Conservation (phyloP, 2,329 filamentous ascomycete species). For the Botrytis deweyae region DNA sequence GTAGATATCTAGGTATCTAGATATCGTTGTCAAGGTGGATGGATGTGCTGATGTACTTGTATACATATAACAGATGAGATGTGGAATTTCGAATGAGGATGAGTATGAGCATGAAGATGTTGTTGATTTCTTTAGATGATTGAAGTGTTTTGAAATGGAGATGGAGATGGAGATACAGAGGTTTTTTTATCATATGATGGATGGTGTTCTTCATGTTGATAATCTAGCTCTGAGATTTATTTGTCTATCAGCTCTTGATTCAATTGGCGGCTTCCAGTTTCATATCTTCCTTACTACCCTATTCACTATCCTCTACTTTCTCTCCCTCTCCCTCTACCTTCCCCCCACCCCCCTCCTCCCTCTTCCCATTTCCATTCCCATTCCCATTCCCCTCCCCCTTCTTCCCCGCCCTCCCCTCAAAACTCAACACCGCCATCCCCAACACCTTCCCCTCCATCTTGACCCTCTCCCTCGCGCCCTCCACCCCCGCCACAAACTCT, state of each 20-base stretch:
- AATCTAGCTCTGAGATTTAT: background rate
- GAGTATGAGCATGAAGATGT: no score
- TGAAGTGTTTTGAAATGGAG: background rate
- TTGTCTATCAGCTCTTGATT: background rate
- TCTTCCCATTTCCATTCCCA: background rate
- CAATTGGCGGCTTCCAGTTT: background rate
- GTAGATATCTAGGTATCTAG: no score
- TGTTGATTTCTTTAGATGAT: background rate
- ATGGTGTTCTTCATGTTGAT: background rate
- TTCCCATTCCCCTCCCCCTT: background rate
- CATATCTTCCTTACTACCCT: background rate
- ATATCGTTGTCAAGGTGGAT: no score
- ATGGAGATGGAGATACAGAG: background rate
- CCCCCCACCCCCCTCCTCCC: no score
- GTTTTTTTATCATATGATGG: background rate
- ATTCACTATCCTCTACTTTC: background rate
- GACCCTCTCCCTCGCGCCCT: conserved; percentile 48
- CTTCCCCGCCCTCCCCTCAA: conserved; percentile 42
- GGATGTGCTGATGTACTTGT: background rate
- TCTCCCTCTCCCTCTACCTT: background rate
- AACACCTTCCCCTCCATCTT: conserved; percentile 47
- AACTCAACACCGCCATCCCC: conserved; percentile 44
- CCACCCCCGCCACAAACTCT: conserved; percentile 39
- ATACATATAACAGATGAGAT: background rate
- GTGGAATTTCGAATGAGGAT: background rate